Conservation (phyloP, 352 stramenopile genomes). For the Phytophthora cajani region DNA sequence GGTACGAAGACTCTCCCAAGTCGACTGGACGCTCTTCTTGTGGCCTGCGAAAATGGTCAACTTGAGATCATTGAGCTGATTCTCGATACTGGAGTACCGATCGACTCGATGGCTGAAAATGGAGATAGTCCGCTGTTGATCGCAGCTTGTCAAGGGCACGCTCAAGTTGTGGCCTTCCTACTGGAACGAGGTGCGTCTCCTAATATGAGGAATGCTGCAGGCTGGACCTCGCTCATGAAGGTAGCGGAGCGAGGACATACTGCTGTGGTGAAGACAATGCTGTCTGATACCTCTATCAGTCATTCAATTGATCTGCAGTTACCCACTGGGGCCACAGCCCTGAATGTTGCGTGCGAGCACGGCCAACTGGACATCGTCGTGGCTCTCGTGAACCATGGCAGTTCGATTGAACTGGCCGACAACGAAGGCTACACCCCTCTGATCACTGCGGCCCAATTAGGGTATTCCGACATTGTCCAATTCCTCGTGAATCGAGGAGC, state of each 20-base stretch:
- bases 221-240: slow-evolving; percentile 12
- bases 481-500: slow-evolving; percentile 10
- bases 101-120: too few relatives aligned
- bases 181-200: not conserved
- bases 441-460: slow-evolving; percentile 12
- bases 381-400: slow-evolving; percentile 6
- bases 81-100: too few relatives aligned
- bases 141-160: not conserved
- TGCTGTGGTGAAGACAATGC: not conserved
- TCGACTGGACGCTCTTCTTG: not conserved
- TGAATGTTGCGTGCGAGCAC: slow-evolving; percentile 24
- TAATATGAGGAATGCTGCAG: not conserved
- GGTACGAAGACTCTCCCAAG: not conserved
- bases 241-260: slow-evolving; percentile 9
- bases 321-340: slow-evolving; percentile 6
- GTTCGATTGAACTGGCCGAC: slow-evolving; percentile 9
- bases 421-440: slow-evolving; percentile 18
- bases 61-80: too few relatives aligned
- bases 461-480: slow-evolving; percentile 13
- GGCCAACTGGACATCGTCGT: slow-evolving; percentile 7
- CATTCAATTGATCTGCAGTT: slow-evolving; percentile 3
- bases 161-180: not conserved
- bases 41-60: not conserved
- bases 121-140: not conserved
- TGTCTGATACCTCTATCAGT: not conserved